Evolutionary conservation across 768 basidiomycete genomes (phyloP).

Genomic region (Coprinopsis marcescibilis): DNA sequence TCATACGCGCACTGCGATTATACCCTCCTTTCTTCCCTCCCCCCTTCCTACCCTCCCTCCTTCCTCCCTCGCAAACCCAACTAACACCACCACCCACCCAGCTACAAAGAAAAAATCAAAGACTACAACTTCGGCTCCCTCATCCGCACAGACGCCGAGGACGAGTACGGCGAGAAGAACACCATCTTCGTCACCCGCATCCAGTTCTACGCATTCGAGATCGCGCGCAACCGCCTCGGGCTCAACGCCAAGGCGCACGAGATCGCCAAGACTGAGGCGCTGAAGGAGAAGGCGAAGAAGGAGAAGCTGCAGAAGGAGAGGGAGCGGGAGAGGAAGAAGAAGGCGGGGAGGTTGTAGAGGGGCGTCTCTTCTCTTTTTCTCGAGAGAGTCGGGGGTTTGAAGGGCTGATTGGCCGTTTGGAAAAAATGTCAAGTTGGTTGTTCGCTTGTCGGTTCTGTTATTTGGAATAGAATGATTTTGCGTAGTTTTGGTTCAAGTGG

Average conservation of each 20-base stretch:
- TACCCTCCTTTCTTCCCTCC: no score
- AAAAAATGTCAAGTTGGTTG: no score
- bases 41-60: background rate
- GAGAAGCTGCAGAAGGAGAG: conserved; percentile 33
- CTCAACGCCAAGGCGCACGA: conserved; percentile 87
- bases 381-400: no score
- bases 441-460: no score
- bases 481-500: no score
- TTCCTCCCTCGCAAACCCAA: background rate
- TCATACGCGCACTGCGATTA: no score
- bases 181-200: conserved; percentile 67
- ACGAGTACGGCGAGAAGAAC: conserved; percentile 87
- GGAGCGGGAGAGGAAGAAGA: conserved; percentile 26
- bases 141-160: conserved; percentile 71
- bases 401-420: no score
- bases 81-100: conserved; percentile 21
- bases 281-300: conserved; percentile 57
- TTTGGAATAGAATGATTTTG: no score
- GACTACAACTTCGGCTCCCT: conserved; percentile 97
- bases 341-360: conserved; percentile 10
- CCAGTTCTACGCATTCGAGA: conserved; percentile 94
- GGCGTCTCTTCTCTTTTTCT: no score
- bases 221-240: conserved; percentile 85
- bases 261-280: conserved; percentile 67
- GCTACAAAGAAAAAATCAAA: conserved; percentile 86